Evolutionary conservation across 2,329 filamentous ascomycete genomes (phyloP).

Genomic region (Alternaria arbusti): DNA sequence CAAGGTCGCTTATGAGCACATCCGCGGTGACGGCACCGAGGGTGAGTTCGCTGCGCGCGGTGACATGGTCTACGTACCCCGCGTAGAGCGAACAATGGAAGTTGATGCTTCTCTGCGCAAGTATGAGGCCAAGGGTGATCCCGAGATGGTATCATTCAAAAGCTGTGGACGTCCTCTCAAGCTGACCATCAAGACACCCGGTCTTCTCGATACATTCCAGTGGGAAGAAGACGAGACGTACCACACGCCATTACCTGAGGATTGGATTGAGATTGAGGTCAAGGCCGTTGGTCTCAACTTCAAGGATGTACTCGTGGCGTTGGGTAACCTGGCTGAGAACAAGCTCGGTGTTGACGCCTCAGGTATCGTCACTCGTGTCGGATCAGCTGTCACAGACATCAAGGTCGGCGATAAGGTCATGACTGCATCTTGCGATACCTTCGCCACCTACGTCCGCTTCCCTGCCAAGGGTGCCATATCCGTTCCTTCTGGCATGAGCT

Average conservation of each 20-base stretch:
- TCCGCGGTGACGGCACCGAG: constrained; percentile 5
- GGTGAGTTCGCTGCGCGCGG: constrained; percentile 6
- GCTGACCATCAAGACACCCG: constrained; percentile 3
- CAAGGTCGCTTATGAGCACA: constrained; percentile 3
- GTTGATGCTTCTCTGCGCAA: constrained; percentile 6
- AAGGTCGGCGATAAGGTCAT: constrained; percentile 2
- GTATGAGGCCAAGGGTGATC: constrained; percentile 11
- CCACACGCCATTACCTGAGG: background rate
- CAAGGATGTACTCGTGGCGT: constrained; percentile 3
- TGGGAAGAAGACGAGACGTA: constrained; percentile 8
- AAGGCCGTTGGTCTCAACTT: constrained; percentile 10
- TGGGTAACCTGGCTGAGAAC: constrained; percentile 9
- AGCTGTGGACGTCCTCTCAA: constrained; percentile 8
- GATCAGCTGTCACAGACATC: constrained; percentile 1
- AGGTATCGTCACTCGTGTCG: constrained; percentile 1
- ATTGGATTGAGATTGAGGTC: constrained; percentile 3
- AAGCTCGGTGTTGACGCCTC: constrained; percentile 4
- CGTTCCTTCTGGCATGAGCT: constrained; percentile 3
- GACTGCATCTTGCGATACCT: constrained; percentile 9
- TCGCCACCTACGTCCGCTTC: constrained; percentile 10
- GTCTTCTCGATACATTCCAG: constrained; percentile 5
- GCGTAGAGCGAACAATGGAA: constrained; percentile 3
- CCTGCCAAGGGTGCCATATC: constrained; percentile 9
- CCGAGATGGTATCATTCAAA: constrained; percentile 4
- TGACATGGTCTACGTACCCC: constrained; percentile 5